Evolutionary conservation across 345 rosid species (phyloP), one percentile per base, ranked within the genome.

Genomic region (Turritis glabra): DNA sequence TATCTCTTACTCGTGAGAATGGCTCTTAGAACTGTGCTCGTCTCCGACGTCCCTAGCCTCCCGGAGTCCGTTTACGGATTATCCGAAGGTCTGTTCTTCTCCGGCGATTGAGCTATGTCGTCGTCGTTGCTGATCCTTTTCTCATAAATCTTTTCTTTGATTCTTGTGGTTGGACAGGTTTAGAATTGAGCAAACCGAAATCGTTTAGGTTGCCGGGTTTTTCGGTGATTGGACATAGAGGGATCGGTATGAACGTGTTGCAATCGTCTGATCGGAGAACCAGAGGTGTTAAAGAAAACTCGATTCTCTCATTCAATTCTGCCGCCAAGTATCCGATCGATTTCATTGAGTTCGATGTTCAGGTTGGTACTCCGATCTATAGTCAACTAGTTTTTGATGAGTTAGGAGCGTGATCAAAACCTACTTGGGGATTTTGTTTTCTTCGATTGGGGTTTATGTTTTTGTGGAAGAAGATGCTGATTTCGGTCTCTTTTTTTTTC

Each of bases 291-390:
- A 92, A 89, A 44, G 98, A 92, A 80, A 96, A 96, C 82, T 82
- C 96, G 2, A 84, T 92, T 37, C 53, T 79, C 27, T 96, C 98
- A 13, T 96, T 96, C 79, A 90, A 90, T 59, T 19, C 84, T 12
- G 96, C 98, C 30, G 91, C 97, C 3, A 82, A 85, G 46, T 83
- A 76, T 44, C 95, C 96, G 0, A 66, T 92, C 47, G 94, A 96
- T 74, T 96, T 82, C 82, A 68, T 92, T 61, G 99, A 96, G 79
- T 96, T 96, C n/a, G 99, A 96, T 72, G 99, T 96, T 79, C 99
- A 96, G 99, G 99, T 96, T 72, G 43, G 69, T 67, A 0, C 11
- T 73, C 18, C 21, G 30, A 61, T 71, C 59, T 71, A 1, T 52
- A 32, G 30, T n/a, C 74, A 46, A 41, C 62, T 63, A 41, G 40